Conservation (phyloP, 169 alveolate species). For the Cytauxzoon felis region DNA sequence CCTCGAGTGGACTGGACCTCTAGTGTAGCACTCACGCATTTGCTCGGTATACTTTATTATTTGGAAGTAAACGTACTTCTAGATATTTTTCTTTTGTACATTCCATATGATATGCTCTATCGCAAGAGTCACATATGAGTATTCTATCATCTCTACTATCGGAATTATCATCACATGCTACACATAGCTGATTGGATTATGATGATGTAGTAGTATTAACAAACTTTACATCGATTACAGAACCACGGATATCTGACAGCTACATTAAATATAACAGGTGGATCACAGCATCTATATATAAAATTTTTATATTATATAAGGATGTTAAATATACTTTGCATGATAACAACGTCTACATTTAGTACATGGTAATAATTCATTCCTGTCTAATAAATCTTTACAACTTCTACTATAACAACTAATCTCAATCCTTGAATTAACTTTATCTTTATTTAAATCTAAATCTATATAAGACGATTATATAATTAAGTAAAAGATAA, state of each 20-base stretch:
- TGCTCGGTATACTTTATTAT: too few species aligned
- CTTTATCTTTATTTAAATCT: too few species aligned
- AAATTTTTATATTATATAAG: not conserved
- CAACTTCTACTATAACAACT: slow-evolving; percentile 22
- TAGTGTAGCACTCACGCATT: too few species aligned
- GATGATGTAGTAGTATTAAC: too few species aligned
- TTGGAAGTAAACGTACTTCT: slow-evolving; percentile 22
- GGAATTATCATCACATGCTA: slow-evolving; percentile 16
- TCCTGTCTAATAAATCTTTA: not conserved
- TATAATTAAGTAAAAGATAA: too few species aligned
- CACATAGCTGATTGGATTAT: slow-evolving; percentile 32
- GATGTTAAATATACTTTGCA: not conserved
- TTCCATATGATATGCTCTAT: slow-evolving; percentile 66
- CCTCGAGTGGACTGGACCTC: too few species aligned
- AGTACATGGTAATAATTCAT: slow-evolving; percentile 11
- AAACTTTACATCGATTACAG: slow-evolving; percentile 62
- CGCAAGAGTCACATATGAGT: slow-evolving; percentile 68
- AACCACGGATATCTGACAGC: slow-evolving; percentile 61
- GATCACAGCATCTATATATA: slow-evolving; percentile 66
- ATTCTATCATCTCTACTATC: slow-evolving; percentile 48
- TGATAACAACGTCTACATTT: slow-evolving; percentile 29
- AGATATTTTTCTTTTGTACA: slow-evolving; percentile 32
- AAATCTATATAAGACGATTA: too few species aligned
- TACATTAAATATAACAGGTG: slow-evolving; percentile 53
- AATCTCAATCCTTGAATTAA: not conserved